phyloP scores from a whole-genome alignment of 2,329 filamentous ascomycete species.

The Elsinoe arachidis region DNA sequence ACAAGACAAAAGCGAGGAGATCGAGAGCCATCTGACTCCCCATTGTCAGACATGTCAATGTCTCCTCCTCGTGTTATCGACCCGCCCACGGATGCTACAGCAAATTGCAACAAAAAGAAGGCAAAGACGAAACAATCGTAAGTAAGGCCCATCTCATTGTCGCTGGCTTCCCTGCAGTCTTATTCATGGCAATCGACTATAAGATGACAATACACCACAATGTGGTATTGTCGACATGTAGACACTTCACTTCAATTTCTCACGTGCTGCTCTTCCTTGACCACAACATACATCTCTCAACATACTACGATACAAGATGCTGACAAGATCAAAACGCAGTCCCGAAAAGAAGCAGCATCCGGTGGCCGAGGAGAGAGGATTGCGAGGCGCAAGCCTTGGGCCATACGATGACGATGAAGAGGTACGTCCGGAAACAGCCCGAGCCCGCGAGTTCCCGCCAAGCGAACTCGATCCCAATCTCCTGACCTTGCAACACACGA shows the following conservation, averaged over 20 bases:
- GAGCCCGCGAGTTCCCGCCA: constrained; percentile 16
- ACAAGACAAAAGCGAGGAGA: background rate
- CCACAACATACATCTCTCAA: background rate
- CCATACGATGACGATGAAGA: constrained; percentile 50
- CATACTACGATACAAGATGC: constrained; percentile 2
- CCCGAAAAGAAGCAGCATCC: constrained; percentile 64
- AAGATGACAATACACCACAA: background rate
- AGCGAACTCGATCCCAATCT: constrained; percentile 26
- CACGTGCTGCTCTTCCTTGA: background rate
- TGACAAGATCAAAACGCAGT: constrained; percentile 36
- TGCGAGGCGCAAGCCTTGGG: constrained; percentile 55
- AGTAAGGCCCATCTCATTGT: constrained; percentile 18
- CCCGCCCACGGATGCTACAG: constrained; percentile 21
- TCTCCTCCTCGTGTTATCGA: constrained; percentile 23
- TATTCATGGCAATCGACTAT: too few species aligned
- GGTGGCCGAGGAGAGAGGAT: constrained; percentile 59
- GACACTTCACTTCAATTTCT: background rate
- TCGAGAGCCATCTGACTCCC: constrained; percentile 21
- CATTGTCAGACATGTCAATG: constrained; percentile 26
- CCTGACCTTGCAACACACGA: constrained; percentile 31
- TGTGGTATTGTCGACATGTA: constrained; percentile 2
- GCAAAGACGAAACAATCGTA: constrained; percentile 34
- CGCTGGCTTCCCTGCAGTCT: too few species aligned
- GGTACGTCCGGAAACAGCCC: constrained; percentile 42
- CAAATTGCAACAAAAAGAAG: constrained; percentile 22